Evolutionary conservation across 305 asterid genomes (phyloP), one percentile per base, ranked within the genome.

Genomic region (Nicotiana rustica): DNA sequence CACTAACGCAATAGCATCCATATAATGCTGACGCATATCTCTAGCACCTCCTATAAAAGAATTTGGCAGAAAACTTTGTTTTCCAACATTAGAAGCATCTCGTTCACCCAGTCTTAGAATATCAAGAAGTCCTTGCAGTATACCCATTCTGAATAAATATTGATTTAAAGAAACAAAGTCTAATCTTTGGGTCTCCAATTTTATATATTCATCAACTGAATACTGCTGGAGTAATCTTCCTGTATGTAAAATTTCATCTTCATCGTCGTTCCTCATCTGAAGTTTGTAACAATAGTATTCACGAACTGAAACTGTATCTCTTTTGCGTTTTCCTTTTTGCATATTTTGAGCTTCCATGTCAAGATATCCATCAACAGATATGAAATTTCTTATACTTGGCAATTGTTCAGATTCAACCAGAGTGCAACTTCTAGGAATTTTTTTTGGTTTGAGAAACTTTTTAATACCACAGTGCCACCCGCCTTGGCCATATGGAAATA

Each of bases 401-500:
- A n/a, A 25, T 8, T 25, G 31, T 18, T 25, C 13, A n/a, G 5
- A 25, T 17, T 61, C 67, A 4, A 15, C 12, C 2, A 61, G 2
- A 61, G 25, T 61, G 4, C 14, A 0, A 1, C 19, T 17, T 15
- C 6, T 15, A 21, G 19, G 21, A 15, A 15, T 15, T 8, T 25
- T 61, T 61, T 17, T 3, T 25, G 25, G 5, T 1, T 2, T 10
- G 67, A 0, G 9, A 10, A 25, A 14, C 10, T 17, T 80, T 2
- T 12, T 19, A 33, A 80, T 80, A 4, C 77, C 49, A 3, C 7
- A 60, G 12, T 84, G 79, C 82, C 84, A 81, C 0, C 80, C 80
- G 2, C 25, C 10, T 8, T 84, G 60, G 0, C 81, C 78, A 4
- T 18, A 8, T 2, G 68, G 41, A 6, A 81, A 81, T 3, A 84